Evolutionary conservation across 176 grass and related monocot genomes (phyloP).

Genomic region (Alloteropsis semialata): DNA sequence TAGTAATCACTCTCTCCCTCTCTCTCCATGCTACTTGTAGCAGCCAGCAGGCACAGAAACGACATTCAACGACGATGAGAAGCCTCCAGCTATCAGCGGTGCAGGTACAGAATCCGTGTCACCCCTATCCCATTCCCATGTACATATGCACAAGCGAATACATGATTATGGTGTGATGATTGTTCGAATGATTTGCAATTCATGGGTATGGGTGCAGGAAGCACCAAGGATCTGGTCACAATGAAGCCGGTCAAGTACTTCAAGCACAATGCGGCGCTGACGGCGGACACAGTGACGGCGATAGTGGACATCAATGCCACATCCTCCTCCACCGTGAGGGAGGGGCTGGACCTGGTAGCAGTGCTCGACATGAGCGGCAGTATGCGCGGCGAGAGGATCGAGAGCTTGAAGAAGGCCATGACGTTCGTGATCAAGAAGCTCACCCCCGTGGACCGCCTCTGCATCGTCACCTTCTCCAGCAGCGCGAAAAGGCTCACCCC

Average conservation of each 20-base stretch:
- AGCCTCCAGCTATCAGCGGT: too few species aligned
- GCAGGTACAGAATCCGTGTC: too few species aligned
- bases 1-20: too few species aligned
- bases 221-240: not conserved
- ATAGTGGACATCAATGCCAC: not conserved
- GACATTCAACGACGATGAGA: too few species aligned
- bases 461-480: constrained; percentile 5
- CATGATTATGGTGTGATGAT: too few species aligned
- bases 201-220: too few species aligned
- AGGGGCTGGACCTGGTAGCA: constrained; percentile 12
- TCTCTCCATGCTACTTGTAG: too few species aligned
- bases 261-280: not conserved
- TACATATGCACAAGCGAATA: too few species aligned
- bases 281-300: not conserved
- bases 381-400: not conserved
- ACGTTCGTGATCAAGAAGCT: constrained; percentile 28
- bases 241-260: not conserved
- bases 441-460: constrained; percentile 11
- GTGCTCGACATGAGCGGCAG: constrained; percentile 24
- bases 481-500: not conserved
- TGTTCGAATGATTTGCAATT: too few species aligned
- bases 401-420: not conserved
- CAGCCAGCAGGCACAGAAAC: too few species aligned
- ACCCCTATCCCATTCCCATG: too few species aligned
- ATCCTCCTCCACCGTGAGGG: not conserved